Percentiles rank a stretch among this genome's conserved stretches.
Evolutionary conservation across 139 green algal species (phyloP).

Genomic region (Pseudopediastrum boryanum): DNA sequence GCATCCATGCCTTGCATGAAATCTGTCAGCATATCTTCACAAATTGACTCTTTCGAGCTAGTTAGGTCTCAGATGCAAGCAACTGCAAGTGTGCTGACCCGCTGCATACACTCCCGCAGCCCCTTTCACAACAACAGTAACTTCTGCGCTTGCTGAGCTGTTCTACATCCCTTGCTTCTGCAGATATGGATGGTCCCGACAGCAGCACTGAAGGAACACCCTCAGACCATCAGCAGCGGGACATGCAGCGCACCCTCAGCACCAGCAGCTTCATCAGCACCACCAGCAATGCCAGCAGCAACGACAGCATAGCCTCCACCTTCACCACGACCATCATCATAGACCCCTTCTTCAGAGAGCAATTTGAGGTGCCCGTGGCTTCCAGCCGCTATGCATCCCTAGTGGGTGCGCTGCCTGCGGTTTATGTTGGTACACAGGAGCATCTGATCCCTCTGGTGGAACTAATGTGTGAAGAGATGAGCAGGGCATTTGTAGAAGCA

Average conservation of each 20-base stretch:
- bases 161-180: not conserved
- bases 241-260: not conserved
- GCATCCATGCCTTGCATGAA: too few species aligned
- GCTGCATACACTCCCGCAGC: too few species aligned
- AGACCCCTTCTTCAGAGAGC: constrained; percentile 49
- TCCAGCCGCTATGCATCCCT: constrained; percentile 43
- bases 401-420: constrained; percentile 40
- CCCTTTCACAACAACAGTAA: too few species aligned
- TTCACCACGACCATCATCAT: constrained; percentile 26
- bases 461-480: constrained; percentile 70
- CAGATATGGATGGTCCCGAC: not conserved
- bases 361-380: constrained; percentile 57
- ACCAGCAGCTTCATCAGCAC: not conserved
- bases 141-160: not conserved
- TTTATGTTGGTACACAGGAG: constrained; percentile 51
- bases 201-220: not conserved
- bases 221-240: not conserved
- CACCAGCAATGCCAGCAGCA: not conserved
- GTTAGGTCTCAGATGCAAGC: too few species aligned
- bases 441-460: constrained; percentile 45
- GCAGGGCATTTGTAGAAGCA: constrained; percentile 53
- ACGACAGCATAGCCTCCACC: not conserved
- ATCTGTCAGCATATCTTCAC: too few species aligned
- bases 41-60: too few species aligned
- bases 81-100: too few species aligned